A percentile compares a stretch with the other conserved stretches of the same genome.
These are phyloP conservation scores for Telfairia occidentalis DNA, from an alignment of 331 rosid genomes.

Conservation along the genomic window DNA sequence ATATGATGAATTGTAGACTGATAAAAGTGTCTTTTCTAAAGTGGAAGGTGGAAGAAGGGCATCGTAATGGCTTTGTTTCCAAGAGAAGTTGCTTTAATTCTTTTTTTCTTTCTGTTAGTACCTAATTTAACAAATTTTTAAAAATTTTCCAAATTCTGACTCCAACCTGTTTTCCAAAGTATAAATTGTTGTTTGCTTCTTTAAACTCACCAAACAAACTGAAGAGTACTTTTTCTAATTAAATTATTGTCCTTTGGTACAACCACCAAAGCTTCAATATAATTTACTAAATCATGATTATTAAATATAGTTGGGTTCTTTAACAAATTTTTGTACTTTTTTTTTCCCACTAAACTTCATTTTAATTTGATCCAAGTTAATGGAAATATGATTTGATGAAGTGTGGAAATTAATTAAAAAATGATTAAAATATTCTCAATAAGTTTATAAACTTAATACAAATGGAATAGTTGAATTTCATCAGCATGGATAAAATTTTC, in stretches of 20 bases:
- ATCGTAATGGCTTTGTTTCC: not conserved
- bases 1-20: not conserved
- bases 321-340: not conserved
- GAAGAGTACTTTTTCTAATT: not conserved
- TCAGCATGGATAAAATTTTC: no score
- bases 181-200: not conserved
- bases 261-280: not conserved
- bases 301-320: not conserved
- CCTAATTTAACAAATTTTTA: not conserved
- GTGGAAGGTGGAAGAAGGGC: conserved; percentile 7
- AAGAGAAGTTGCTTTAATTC: no score
- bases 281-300: not conserved
- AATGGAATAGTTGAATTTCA: no score
- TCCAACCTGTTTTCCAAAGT: not conserved
- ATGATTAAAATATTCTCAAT: not conserved
- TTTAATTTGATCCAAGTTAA: not conserved
- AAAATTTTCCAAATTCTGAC: not conserved
- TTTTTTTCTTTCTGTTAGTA: not conserved
- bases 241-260: not conserved
- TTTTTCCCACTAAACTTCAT: not conserved
- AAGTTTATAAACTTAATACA: no score
- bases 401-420: not conserved
- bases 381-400: not conserved
- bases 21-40: not conserved
- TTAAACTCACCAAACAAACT: not conserved